Evolutionary conservation across 805 yeast species (phyloP).

Genomic region (Sugiyamaella lignohabitans): DNA sequence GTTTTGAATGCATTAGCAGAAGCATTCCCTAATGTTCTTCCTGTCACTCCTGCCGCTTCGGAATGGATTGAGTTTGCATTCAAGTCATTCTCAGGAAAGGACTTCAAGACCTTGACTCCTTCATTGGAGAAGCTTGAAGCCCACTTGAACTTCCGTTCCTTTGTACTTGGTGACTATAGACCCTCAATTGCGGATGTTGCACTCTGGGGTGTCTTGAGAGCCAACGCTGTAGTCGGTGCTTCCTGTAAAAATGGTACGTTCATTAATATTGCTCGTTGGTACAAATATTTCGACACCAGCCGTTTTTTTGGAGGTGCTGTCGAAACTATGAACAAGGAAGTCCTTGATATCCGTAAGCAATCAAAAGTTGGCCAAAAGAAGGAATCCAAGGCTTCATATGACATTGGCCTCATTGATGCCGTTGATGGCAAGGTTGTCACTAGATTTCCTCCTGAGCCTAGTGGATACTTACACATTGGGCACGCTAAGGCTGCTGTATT

Average conservation of each 20-base stretch:
- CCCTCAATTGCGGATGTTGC: slow-evolving; percentile 75
- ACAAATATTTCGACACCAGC: slow-evolving; percentile 64
- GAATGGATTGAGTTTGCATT: slow-evolving; percentile 61
- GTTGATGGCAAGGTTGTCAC: slow-evolving; percentile 93
- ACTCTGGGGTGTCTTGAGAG: slow-evolving; percentile 89
- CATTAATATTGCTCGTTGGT: slow-evolving; percentile 91
- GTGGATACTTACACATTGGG: slow-evolving; percentile 98
- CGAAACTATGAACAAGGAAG: slow-evolving; percentile 58
- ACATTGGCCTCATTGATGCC: slow-evolving; percentile 88
- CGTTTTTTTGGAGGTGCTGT: slow-evolving; percentile 58
- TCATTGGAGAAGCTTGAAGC: slow-evolving; percentile 76
- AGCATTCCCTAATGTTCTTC: slow-evolving; percentile 10
- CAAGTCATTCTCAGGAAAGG: slow-evolving; percentile 67
- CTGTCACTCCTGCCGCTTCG: slow-evolving; percentile 26
- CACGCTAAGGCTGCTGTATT: slow-evolving; percentile 98
- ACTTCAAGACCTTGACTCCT: slow-evolving; percentile 76
- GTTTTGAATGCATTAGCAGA: slow-evolving; percentile 43
- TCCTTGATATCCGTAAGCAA: slow-evolving; percentile 66
- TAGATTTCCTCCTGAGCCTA: slow-evolving; percentile 99
- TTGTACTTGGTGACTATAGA: slow-evolving; percentile 53
- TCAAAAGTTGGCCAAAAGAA: slow-evolving; percentile 65
- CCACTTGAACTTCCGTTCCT: slow-evolving; percentile 80
- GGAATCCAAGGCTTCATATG: slow-evolving; percentile 93
- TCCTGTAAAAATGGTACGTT: slow-evolving; percentile 78
- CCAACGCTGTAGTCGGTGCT: slow-evolving; percentile 89